A percentile compares a stretch with the other conserved stretches of the same genome.
Conservation (phyloP, 768 basidiomycete species). For the Hemileccinum rubropunctum region DNA sequence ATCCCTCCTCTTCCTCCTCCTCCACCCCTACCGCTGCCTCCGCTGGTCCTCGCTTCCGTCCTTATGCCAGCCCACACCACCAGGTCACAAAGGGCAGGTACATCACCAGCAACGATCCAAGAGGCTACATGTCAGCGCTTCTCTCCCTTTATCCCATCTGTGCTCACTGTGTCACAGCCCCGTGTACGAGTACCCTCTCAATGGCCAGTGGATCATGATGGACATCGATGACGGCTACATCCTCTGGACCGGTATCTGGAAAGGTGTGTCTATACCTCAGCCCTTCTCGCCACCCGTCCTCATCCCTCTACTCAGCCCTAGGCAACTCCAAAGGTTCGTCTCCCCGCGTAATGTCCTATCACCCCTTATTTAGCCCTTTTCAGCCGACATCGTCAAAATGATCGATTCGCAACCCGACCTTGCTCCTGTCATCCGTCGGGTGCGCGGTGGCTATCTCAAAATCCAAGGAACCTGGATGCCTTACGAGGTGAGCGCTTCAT, state of each 20-base stretch:
- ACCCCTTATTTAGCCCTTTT: slow-evolving; percentile 18
- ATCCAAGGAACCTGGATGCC: slow-evolving; percentile 96
- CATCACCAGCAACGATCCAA: slow-evolving; percentile 85
- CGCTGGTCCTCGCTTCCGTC: slow-evolving; percentile 48
- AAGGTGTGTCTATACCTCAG: slow-evolving; percentile 50
- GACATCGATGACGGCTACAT: slow-evolving; percentile 92
- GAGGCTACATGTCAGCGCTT: slow-evolving; percentile 77
- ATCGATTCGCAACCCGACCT: slow-evolving; percentile 89
- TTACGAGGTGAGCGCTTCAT: slow-evolving; percentile 58
- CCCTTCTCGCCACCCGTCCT: background rate
- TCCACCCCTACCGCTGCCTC: slow-evolving; percentile 25
- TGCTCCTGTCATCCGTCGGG: slow-evolving; percentile 75
- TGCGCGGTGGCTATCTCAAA: slow-evolving; percentile 86
- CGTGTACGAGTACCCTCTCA: slow-evolving; percentile 87
- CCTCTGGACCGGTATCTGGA: slow-evolving; percentile 93
- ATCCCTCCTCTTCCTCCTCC: slow-evolving; percentile 41
- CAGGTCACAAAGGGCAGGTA: slow-evolving; percentile 84
- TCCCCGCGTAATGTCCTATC: slow-evolving; percentile 5
- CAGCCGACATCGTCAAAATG: slow-evolving; percentile 92
- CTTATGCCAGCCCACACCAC: slow-evolving; percentile 72
- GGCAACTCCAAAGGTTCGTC: slow-evolving; percentile 82
- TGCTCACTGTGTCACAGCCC: slow-evolving; percentile 43
- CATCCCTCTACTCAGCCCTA: slow-evolving; percentile 48
- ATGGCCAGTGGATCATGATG: slow-evolving; percentile 94
- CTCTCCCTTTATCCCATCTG: background rate